These are phyloP conservation scores for Phlebiopsis gigantea DNA, from an alignment of 768 basidiomycete species.

Conservation along the genomic window DNA sequence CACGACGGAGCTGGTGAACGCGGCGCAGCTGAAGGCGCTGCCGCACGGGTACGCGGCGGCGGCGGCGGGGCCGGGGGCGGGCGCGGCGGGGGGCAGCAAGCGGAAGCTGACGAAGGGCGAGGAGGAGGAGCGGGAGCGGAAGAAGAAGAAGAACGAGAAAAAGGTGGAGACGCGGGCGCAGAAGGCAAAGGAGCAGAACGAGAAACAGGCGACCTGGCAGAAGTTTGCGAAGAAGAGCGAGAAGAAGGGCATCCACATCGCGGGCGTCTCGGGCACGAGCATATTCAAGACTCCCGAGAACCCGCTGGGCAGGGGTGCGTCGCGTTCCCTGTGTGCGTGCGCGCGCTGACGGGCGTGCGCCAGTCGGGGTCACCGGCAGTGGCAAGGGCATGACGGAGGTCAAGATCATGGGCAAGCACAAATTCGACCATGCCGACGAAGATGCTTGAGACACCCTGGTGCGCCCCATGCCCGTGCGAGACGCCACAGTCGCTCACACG, in stretches of 20 bases:
- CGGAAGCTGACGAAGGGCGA: constrained; percentile 75
- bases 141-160: constrained; percentile 96
- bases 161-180: constrained; percentile 77
- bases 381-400: constrained; percentile 87
- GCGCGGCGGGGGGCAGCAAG: constrained; percentile 47
- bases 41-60: constrained; percentile 48
- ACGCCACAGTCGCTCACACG: background rate
- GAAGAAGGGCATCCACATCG: constrained; percentile 89
- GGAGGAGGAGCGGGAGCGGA: constrained; percentile 82
- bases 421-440: constrained; percentile 40
- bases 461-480: background rate
- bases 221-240: constrained; percentile 94
- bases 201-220: constrained; percentile 87
- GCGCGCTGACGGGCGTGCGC: background rate
- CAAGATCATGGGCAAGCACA: constrained; percentile 65
- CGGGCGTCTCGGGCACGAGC: constrained; percentile 82
- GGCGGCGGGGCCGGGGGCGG: constrained; percentile 24
- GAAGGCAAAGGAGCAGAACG: constrained; percentile 83
- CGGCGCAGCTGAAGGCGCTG: constrained; percentile 62
- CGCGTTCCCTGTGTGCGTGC: constrained; percentile 18
- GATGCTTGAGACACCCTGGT: constrained; percentile 1
- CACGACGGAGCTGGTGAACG: constrained; percentile 80
- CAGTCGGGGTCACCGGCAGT: constrained; percentile 89
- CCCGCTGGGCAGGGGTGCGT: constrained; percentile 75
- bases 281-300: constrained; percentile 96